These are phyloP conservation scores for Candida nemodendra DNA, from an alignment of 805 yeast genomes.

Conservation along the genomic window DNA sequence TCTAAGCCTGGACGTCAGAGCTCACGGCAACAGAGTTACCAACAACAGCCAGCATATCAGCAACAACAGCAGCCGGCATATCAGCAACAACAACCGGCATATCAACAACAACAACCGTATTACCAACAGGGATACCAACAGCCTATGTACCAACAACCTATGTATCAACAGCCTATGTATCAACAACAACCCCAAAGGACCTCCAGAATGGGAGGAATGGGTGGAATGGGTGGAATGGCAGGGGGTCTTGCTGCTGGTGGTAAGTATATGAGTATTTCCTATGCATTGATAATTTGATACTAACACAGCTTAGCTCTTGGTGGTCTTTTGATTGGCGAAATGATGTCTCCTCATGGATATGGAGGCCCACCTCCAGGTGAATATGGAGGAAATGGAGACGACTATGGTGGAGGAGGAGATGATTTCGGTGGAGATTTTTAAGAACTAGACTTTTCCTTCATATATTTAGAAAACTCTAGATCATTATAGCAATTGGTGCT, in stretches of 20 bases:
- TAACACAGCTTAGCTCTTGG: constrained; percentile 18
- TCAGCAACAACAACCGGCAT: constrained; percentile 17
- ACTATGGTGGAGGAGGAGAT: constrained; percentile 25
- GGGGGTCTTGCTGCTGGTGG: constrained; percentile 36
- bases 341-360: constrained; percentile 21
- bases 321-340: constrained; percentile 27
- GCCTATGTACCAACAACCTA: constrained; percentile 19
- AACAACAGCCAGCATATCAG: constrained; percentile 15
- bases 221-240: constrained; percentile 28
- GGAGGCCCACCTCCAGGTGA: constrained; percentile 12
- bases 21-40: constrained; percentile 4
- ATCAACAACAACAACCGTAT: constrained; percentile 7
- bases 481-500: constrained; percentile 1
- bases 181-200: constrained; percentile 14
- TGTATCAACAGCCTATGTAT: constrained; percentile 15
- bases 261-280: no score
- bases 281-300: no score
- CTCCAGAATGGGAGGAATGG: constrained; percentile 22
- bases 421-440: constrained; percentile 24
- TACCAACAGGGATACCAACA: constrained; percentile 12
- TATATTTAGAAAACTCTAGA: no score
- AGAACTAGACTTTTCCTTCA: constrained; percentile 1
- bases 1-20: constrained; percentile 2
- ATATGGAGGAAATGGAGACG: constrained; percentile 16
- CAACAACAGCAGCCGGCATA: constrained; percentile 17